phyloP scores from a whole-genome alignment of 2,329 filamentous ascomycete species.

The Arthrobotrys iridis region DNA sequence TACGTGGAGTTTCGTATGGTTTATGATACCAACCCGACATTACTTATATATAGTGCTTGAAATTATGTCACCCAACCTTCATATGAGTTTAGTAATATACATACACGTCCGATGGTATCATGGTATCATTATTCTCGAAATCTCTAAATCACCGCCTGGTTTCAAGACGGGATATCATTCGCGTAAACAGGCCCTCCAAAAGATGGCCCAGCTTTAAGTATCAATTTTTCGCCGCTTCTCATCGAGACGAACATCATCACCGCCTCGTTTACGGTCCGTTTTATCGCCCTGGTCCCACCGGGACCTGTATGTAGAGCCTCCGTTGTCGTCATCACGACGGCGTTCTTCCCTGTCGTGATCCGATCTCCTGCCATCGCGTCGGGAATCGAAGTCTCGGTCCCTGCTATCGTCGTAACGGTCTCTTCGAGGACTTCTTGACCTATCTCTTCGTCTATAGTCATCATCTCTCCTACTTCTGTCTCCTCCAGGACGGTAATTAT shows the following conservation, averaged over 20 bases:
- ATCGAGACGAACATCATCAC: slow-evolving; percentile 31
- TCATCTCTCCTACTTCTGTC: slow-evolving; percentile 3
- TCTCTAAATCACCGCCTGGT: too few species aligned
- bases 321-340: slow-evolving; percentile 17
- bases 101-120: slow-evolving; percentile 1
- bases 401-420: slow-evolving; percentile 9
- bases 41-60: background rate
- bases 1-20: slow-evolving; percentile 14
- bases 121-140: background rate
- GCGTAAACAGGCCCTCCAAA: background rate
- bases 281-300: slow-evolving; percentile 41
- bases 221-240: slow-evolving; percentile 54
- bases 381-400: slow-evolving; percentile 37
- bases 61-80: background rate
- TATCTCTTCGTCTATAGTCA: slow-evolving; percentile 12
- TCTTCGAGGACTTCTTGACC: slow-evolving; percentile 31
- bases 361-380: slow-evolving; percentile 45
- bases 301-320: slow-evolving; percentile 26
- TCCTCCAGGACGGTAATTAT: slow-evolving; percentile 21
- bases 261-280: slow-evolving; percentile 32
- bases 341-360: slow-evolving; percentile 50
- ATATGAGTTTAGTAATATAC: slow-evolving; percentile 4
- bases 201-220: background rate
- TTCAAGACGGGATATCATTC: background rate
- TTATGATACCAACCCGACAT: slow-evolving; percentile 15